Percentiles rank a stretch among this genome's conserved stretches.
Conservation (phyloP, 257 asterid species). For the Fraxinus cuspidata region DNA sequence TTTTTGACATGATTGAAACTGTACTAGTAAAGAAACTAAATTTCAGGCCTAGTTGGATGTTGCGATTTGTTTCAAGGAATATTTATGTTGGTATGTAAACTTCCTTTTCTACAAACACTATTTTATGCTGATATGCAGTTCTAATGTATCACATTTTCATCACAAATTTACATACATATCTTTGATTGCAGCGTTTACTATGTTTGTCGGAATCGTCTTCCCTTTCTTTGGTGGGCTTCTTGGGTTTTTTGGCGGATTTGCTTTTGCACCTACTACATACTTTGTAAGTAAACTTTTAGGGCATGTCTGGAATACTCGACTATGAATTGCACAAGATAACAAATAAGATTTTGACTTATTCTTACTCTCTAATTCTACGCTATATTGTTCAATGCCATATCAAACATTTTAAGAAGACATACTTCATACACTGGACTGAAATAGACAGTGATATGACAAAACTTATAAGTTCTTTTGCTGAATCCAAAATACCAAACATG, state of each 20-base stretch:
- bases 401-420: neutral
- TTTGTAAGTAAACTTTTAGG: slow-evolving; percentile 33
- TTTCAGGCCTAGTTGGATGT: slow-evolving; percentile 34
- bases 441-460: neutral
- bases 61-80: slow-evolving; percentile 43
- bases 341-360: neutral
- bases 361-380: neutral
- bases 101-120: neutral
- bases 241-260: slow-evolving; percentile 47
- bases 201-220: slow-evolving; percentile 44
- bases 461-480: neutral
- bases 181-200: slow-evolving; percentile 41
- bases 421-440: neutral
- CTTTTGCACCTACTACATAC: slow-evolving; percentile 49
- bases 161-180: neutral
- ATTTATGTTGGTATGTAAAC: slow-evolving; percentile 44
- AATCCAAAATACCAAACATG: neutral
- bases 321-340: neutral
- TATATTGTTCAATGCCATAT: too few species aligned
- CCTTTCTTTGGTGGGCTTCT: slow-evolving; percentile 54
- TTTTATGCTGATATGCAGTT: neutral
- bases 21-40: slow-evolving; percentile 44
- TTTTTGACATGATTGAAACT: slow-evolving; percentile 54
- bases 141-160: neutral
- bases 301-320: neutral